Conservation (phyloP, 2,329 filamentous ascomycete genomes). For the Exophiala bonariae region DNA sequence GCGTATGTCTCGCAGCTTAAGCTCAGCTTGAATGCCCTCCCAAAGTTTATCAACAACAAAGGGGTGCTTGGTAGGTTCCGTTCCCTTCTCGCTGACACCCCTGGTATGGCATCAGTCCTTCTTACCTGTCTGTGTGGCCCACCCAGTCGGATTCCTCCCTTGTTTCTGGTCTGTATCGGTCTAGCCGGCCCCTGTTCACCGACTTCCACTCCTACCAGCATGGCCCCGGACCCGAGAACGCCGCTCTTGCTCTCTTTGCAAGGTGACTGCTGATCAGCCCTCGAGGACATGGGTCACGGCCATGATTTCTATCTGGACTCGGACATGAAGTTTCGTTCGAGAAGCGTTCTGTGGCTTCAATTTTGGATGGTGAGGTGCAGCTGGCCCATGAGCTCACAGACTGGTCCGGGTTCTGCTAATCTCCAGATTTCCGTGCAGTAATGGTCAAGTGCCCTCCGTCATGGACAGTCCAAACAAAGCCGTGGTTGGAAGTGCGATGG, state of each 20-base stretch:
- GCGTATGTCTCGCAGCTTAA: too few relatives aligned
- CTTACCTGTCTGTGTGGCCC: slow-evolving; percentile 1
- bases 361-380: too few relatives aligned
- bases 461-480: slow-evolving; percentile 10
- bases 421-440: too few relatives aligned
- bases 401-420: not conserved
- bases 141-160: slow-evolving; percentile 21
- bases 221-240: slow-evolving; percentile 8
- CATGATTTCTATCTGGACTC: slow-evolving; percentile 13
- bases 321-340: slow-evolving; percentile 11
- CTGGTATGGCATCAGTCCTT: not conserved
- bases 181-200: slow-evolving; percentile 3
- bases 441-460: not conserved
- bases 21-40: too few relatives aligned
- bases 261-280: slow-evolving; percentile 16
- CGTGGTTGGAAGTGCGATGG: slow-evolving; percentile 4
- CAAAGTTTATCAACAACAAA: slow-evolving; percentile 8
- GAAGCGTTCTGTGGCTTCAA: too few relatives aligned
- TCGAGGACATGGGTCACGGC: slow-evolving; percentile 15
- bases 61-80: slow-evolving; percentile 1
- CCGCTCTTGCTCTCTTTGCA: slow-evolving; percentile 16
- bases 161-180: slow-evolving; percentile 8
- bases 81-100: not conserved
- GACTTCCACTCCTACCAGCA: slow-evolving; percentile 6
- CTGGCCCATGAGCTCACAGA: slow-evolving; percentile 7